Conservation (phyloP, 164 flowering plant species). For the Tetracentron sinense region DNA sequence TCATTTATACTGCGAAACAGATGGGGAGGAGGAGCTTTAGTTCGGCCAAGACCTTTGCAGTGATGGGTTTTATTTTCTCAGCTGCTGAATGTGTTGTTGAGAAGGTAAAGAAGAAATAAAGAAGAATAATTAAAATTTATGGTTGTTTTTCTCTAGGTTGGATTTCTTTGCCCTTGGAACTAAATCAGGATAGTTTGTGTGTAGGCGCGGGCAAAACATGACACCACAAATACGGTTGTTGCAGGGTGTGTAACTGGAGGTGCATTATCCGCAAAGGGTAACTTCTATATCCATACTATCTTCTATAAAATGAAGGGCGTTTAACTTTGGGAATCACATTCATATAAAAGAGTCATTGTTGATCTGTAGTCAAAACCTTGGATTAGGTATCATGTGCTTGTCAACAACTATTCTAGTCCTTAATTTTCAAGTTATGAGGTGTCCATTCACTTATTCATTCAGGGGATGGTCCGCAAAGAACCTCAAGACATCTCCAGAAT, state of each 20-base stretch:
- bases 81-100: slow-evolving; percentile 88
- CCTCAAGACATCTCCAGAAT: no score
- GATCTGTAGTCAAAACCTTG: background rate
- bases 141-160: no score
- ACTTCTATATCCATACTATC: slow-evolving; percentile 5
- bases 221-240: slow-evolving; percentile 73
- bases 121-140: background rate
- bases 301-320: no score
- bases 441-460: no score
- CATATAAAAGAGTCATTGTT: background rate
- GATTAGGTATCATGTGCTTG: background rate
- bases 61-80: slow-evolving; percentile 88
- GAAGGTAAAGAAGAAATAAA: slow-evolving; percentile 42
- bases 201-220: slow-evolving; percentile 91
- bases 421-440: background rate
- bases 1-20: slow-evolving; percentile 69
- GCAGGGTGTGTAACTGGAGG: slow-evolving; percentile 97
- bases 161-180: background rate
- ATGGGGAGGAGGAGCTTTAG: slow-evolving; percentile 80
- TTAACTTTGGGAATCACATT: background rate
- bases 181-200: slow-evolving; percentile 12
- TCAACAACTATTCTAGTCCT: background rate
- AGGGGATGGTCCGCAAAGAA: no score
- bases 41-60: slow-evolving; percentile 77
- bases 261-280: slow-evolving; percentile 82